A percentile compares a stretch with the other conserved stretches of the same genome.
These are phyloP conservation scores for Areca catechu DNA, from an alignment of 176 grass and related monocot genomes.

Conservation along the genomic window DNA sequence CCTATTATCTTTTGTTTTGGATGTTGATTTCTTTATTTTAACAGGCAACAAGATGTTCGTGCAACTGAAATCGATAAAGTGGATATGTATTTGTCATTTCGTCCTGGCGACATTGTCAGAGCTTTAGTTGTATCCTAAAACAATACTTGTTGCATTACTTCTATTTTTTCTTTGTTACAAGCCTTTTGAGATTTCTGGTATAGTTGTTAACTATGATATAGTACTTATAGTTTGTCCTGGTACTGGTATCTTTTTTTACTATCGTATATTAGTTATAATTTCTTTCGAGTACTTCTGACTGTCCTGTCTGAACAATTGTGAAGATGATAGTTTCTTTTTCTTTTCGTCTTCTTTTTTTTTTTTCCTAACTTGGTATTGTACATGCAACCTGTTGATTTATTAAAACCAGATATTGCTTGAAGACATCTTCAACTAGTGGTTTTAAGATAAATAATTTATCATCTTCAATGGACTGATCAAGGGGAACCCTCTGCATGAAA, in stretches of 20 bases:
- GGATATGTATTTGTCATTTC: conserved; percentile 81
- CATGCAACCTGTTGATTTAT: too few relatives aligned
- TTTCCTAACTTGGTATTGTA: too few relatives aligned
- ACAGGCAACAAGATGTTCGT: conserved; percentile 95
- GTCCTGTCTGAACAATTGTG: too few relatives aligned
- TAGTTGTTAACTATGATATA: not conserved
- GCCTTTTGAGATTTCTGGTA: not conserved
- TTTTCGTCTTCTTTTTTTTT: too few relatives aligned
- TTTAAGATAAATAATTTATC: too few relatives aligned
- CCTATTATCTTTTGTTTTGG: not conserved
- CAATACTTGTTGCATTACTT: not conserved
- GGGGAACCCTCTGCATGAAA: too few relatives aligned
- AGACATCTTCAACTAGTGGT: too few relatives aligned
- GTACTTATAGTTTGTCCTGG: too few relatives aligned
- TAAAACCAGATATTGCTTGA: conserved; percentile 9
- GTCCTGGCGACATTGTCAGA: conserved; percentile 35
- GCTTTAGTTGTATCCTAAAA: conserved; percentile 50
- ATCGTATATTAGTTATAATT: too few relatives aligned
- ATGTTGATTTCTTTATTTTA: conserved; percentile 4
- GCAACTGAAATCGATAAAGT: conserved; percentile 99
- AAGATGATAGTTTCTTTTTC: not conserved
- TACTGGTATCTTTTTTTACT: too few relatives aligned
- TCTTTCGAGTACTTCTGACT: too few relatives aligned
- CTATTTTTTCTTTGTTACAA: not conserved
- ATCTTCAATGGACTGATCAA: too few relatives aligned